Conservation (phyloP, 2,329 filamentous ascomycete genomes). For the Pseudogymnoascus sp. region DNA sequence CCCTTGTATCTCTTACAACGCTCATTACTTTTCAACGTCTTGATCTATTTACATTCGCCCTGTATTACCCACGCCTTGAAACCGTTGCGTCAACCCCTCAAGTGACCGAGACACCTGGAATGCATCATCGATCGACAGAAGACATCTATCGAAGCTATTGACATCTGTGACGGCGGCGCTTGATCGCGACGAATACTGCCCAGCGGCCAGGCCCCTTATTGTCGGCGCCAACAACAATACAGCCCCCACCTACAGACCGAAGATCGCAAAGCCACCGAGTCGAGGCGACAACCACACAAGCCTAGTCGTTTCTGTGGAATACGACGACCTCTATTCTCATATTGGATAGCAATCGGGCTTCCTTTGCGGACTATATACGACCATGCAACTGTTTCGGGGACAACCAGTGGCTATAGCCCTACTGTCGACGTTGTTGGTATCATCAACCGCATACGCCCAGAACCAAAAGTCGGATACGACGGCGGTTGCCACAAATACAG, state of each 20-base stretch:
- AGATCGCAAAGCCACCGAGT: neutral
- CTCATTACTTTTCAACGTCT: neutral
- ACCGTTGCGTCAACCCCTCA: slow-evolving; percentile 3
- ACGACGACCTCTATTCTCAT: neutral
- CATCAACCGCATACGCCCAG: neutral
- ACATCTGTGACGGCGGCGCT: neutral
- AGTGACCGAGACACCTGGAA: slow-evolving; percentile 1
- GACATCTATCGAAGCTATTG: neutral
- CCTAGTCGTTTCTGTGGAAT: neutral
- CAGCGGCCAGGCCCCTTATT: slow-evolving; percentile 1
- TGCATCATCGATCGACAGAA: neutral
- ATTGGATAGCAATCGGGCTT: neutral
- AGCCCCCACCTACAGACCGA: neutral
- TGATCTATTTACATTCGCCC: neutral
- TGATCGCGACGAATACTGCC: neutral
- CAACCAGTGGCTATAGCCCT: neutral
- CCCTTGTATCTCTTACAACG: slow-evolving; percentile 1
- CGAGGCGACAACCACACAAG: neutral
- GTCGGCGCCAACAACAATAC: neutral
- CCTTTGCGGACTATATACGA: neutral
- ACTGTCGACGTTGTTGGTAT: neutral
- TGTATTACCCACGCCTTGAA: slow-evolving; percentile 4
- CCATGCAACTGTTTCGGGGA: slow-evolving; percentile 1
- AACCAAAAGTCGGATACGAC: neutral
- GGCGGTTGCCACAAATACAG: slow-evolving; percentile 13